Conservation (phyloP, 2,329 filamentous ascomycete genomes). For the Aphanoascus verrucosus region DNA sequence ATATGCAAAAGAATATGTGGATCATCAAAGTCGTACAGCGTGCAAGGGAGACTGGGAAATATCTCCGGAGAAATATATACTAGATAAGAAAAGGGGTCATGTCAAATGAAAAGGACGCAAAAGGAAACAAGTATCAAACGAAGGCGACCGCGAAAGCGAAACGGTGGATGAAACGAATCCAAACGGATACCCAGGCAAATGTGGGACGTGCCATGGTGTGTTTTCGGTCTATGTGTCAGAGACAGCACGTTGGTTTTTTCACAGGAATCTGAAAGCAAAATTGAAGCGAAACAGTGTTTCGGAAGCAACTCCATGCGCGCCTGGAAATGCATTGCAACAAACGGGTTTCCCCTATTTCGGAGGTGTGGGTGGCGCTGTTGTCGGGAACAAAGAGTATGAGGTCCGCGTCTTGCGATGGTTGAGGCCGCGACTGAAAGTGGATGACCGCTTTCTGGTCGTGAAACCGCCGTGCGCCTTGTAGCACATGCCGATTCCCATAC, state of each 20-base stretch:
- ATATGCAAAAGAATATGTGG: conserved; percentile 8
- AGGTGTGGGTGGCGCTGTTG: conserved; percentile 17
- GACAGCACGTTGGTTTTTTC: no score
- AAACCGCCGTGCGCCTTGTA: conserved; percentile 17
- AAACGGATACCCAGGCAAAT: background rate
- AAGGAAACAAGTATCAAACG: background rate
- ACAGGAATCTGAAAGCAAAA: conserved; percentile 9
- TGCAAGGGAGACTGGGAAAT: background rate
- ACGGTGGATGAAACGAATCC: background rate
- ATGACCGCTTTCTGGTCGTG: conserved; percentile 19
- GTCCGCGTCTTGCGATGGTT: conserved; percentile 29
- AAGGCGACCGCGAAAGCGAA: background rate
- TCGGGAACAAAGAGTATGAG: conserved; percentile 38
- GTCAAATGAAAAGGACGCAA: conserved; percentile 3
- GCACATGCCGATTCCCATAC: background rate
- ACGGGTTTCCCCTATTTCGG: conserved; percentile 8
- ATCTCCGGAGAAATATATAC: background rate
- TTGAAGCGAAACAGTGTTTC: background rate
- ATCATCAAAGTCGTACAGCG: conserved; percentile 13
- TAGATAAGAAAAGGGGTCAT: conserved; percentile 1
- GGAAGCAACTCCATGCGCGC: background rate
- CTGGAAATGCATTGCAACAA: background rate
- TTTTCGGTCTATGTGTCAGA: background rate
- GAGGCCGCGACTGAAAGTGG: conserved; percentile 20
- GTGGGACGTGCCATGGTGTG: background rate